These are phyloP conservation scores for Penicillium janthinellum DNA, from an alignment of 2,329 filamentous ascomycete species.

Conservation along the genomic window DNA sequence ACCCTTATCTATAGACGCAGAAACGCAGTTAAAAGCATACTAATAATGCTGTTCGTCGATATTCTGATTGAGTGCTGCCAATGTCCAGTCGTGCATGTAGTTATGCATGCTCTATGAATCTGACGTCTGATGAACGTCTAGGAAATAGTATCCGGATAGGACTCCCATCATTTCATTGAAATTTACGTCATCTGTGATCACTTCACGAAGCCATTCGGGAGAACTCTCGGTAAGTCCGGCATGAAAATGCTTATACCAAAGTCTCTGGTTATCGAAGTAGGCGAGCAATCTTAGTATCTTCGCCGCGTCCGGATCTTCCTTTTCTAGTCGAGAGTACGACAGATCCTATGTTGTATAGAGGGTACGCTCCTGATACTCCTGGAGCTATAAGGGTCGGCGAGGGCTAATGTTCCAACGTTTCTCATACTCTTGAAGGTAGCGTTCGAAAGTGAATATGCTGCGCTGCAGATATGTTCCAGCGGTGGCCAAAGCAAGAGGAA, in stretches of 20 bases:
- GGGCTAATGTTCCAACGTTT: slow-evolving; percentile 2
- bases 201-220: slow-evolving; percentile 7
- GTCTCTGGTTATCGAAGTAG: slow-evolving; percentile 7
- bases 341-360: slow-evolving; percentile 10
- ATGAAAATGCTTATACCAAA: slow-evolving; percentile 8
- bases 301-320: neutral
- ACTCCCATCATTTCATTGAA: neutral
- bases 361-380: slow-evolving; percentile 3
- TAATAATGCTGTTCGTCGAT: neutral
- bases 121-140: neutral
- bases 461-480: slow-evolving; percentile 1
- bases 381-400: neutral
- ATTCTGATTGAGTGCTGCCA: slow-evolving; percentile 3
- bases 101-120: slow-evolving; percentile 9
- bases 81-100: slow-evolving; percentile 8
- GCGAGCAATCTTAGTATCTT: slow-evolving; percentile 7
- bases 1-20: neutral
- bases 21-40: slow-evolving; percentile 4
- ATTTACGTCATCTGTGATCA: neutral
- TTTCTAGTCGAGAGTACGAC: slow-evolving; percentile 8
- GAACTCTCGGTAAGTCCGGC: slow-evolving; percentile 1
- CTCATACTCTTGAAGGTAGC: slow-evolving; percentile 10
- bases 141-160: slow-evolving; percentile 3
- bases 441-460: neutral
- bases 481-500: slow-evolving; percentile 7